These are phyloP conservation scores for Kodamaea leandrae DNA, from an alignment of 805 yeast genomes.

Conservation along the genomic window DNA sequence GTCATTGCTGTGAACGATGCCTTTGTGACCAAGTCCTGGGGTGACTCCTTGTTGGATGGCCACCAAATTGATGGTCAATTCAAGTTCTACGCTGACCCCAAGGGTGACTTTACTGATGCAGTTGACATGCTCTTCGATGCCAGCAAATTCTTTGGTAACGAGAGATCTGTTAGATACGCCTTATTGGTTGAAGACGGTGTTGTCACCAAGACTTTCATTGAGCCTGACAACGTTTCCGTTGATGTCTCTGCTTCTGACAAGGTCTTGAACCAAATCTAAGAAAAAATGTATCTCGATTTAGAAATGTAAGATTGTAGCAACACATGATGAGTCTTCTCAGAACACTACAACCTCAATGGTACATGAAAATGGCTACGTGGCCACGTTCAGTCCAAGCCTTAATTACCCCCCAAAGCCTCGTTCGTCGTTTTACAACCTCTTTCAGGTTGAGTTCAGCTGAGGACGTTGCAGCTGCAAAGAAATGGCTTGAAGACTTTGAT, in stretches of 20 bases:
- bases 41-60: slow-evolving; percentile 33
- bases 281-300: neutral
- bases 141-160: slow-evolving; percentile 68
- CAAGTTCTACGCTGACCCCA: slow-evolving; percentile 75
- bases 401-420: too few species aligned
- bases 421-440: too few species aligned
- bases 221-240: slow-evolving; percentile 78
- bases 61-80: slow-evolving; percentile 31
- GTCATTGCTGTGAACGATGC: slow-evolving; percentile 84
- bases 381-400: too few species aligned
- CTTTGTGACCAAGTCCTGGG: slow-evolving; percentile 84
- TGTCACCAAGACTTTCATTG: slow-evolving; percentile 64
- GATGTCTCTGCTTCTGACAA: slow-evolving; percentile 49
- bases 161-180: slow-evolving; percentile 74
- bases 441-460: slow-evolving; percentile 5
- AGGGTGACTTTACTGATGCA: slow-evolving; percentile 64
- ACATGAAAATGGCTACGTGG: too few species aligned
- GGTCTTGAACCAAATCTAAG: slow-evolving; percentile 34
- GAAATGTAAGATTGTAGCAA: too few species aligned
- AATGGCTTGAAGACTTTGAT: slow-evolving; percentile 41
- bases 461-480: slow-evolving; percentile 33
- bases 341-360: too few species aligned
- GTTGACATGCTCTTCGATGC: slow-evolving; percentile 76
- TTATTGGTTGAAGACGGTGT: slow-evolving; percentile 71
- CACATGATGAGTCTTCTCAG: too few species aligned